Base-by-base conservation (phyloP, 1,284 basidiomycete genomes). In the Rhodotorula sp. region DNA sequence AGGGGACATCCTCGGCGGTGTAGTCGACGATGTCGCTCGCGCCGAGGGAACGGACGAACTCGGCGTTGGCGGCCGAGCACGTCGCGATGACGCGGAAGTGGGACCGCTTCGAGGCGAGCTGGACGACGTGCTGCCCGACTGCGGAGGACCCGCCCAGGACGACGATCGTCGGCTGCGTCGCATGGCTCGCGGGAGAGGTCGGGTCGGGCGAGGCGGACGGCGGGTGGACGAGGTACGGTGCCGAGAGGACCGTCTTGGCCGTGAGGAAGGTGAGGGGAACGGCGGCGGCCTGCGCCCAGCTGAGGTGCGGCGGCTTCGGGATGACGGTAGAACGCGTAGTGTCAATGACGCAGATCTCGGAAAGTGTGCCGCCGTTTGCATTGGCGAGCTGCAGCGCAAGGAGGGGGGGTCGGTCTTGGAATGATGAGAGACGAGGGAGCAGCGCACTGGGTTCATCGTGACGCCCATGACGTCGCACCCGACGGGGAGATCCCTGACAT, bases 101-200 rank as follows among this genome's bases (percentile, higher is more conserved):
- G 69, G 84, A 82, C 1, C 41, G 37, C 2, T 84, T 82, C 72
- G 88, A 88, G 3, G 88, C 88, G 39, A 90, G 81, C 77, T 90
- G 88, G 54, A 90, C 86, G 0, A 86, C 88, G 69, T 85, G 84
- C 37, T 84, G 83, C 0, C 89, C 90, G 1, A 90, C 88, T 5
- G 86, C 82, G 2, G 87, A 86, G 29, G 86, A 87, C 0, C 88
- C 89, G 0, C 90, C 89, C 58, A 89, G 87, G 71, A 91, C 83
- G 71, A 90, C 85, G 9, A 91, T 81, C 39, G 75, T 55, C 62
- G 70, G 63, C 66, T 62, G 36, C 53, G 64, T 19, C 48, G n/a
- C n/a, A 41, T 53, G 72, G 86, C 85, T 0, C 84, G 84, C 9
- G 82, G 77, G 86, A 80, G 37, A 88, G 68, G 34, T 83, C 76